Evolutionary conservation across 495 filamentous ascomycete genomes (phyloP), one percentile per base, ranked within the genome.

Genomic region (Penicillium robsamsonii): DNA sequence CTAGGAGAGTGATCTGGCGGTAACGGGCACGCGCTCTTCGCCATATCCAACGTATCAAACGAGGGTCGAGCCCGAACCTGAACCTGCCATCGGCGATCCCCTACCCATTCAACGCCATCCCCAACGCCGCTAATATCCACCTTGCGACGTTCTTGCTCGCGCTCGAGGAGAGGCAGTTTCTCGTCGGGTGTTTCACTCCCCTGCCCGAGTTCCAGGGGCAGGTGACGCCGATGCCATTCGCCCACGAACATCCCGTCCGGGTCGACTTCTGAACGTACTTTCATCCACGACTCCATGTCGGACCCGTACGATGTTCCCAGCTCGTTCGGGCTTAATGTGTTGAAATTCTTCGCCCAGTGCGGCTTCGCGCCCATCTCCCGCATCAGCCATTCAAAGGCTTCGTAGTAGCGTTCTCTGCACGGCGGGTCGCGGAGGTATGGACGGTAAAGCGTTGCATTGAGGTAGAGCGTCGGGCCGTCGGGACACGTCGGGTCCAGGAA

Each of bases 261-360:
- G 69, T 98, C 94, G n/a, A 86, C 84, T 52, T 85, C 81, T 40
- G 85, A 74, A 18, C 91, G 77, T 11, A 96, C 79, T 48, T 78
- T 72, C 35, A 84, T 71, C 85, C 87, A 97, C 51, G 79, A 71
- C 30, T 74, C 66, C 67, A 94, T 79, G 42, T 82, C 67, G 6
- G 75, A 64, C 8, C 80, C 80, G 63, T 85, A 85, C 67, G 81
- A 68, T 1, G 66, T 58, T 25, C 61, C 65, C 55, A 77, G 53
- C 37, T 79, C 76, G 9, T 79, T 77, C 1, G 75, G 72, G 13
- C 79, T 78, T 15, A 82, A 80, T 5, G 66, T 55, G 27, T 76
- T 74, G 71, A 96, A 97, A 64, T 96, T 96, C 80, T 98, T 98
- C 7, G 95, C 94, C 92, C 94, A 98, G 71, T 98, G 94, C 31